These are phyloP conservation scores for Kokia cookei DNA, from an alignment of 441 rosid genomes.

Conservation along the genomic window DNA sequence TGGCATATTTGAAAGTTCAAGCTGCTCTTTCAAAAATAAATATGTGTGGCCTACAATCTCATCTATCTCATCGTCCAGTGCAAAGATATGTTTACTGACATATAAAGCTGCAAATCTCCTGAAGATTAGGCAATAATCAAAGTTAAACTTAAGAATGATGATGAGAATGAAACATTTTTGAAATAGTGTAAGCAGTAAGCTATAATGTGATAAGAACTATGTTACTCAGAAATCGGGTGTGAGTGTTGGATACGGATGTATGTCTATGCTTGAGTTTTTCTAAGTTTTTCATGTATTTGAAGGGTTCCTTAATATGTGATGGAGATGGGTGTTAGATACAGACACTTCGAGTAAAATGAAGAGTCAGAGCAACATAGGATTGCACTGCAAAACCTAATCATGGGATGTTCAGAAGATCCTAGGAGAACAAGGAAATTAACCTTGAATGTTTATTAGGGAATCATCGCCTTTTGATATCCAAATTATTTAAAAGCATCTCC, in stretches of 20 bases:
- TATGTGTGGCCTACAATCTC: conserved; percentile 82
- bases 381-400: background rate
- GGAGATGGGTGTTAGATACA: background rate
- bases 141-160: background rate
- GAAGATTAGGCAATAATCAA: conserved; percentile 14
- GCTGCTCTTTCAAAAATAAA: conserved; percentile 82
- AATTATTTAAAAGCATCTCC: background rate
- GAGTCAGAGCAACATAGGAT: background rate
- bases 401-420: background rate
- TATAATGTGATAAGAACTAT: background rate
- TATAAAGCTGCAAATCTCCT: conserved; percentile 74
- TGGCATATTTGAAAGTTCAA: conserved; percentile 48
- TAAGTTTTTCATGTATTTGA: background rate
- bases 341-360: background rate
- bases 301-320: background rate
- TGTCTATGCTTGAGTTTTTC: too few species aligned
- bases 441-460: background rate
- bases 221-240: background rate
- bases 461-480: background rate
- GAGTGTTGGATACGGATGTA: background rate
- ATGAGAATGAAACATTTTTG: background rate
- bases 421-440: background rate
- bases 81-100: conserved; percentile 53
- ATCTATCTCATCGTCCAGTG: conserved; percentile 46
- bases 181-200: background rate